Evolutionary conservation across 192 early-diverging fungal genomes (phyloP), one percentile per base, ranked within the genome.

Genomic region (Backusella parvicylindrica): DNA sequence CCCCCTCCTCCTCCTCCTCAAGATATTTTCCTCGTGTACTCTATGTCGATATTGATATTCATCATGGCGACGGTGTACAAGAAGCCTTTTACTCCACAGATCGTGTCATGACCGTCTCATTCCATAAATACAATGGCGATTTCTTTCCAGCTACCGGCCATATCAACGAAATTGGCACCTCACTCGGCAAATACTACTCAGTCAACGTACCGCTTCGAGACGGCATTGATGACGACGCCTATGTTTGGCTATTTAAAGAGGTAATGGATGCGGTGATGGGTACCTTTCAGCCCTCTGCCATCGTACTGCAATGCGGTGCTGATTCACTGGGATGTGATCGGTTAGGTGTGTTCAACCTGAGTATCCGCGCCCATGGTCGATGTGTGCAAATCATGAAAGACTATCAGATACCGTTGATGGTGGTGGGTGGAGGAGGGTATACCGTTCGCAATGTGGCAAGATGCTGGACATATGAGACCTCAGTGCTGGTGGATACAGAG

Each of bases 61-160:
- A 99, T 77, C 98, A 99, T 79, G 97, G 97, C 18, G 97, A 99
- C 81, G 98, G 97, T 28, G 98, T 99, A 26, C 94, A 98, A 83
- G 93, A 95, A 77, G 98, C 98, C 2, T 99, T 99, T 81, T 93
- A 92, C 68, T 82, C 90, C 9, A 98, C 96, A 31, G 92, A 94
- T 75, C 86, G 91, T 36, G 97, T 99, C 18, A 97, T 95, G 93
- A 99, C 97, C 3, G 90, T 98, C 6, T 97, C 95, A 3, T 93
- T 99, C 80, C 98, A 99, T 82, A 97, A 97, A 82, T 92, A 96
- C 79, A 94, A 92, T 50, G 89, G 86, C 36, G 96, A 97, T 41
- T 99, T 92, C 79, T 99, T 96, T 74, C 98, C 98, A 6, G 89
- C 92, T 66, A 97, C 94, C 12, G 98, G 97, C 36, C 80, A 91